Evolutionary conservation across 257 asterid genomes (phyloP), one percentile per base, ranked within the genome.

Genomic region (Solanum sejunctum): DNA sequence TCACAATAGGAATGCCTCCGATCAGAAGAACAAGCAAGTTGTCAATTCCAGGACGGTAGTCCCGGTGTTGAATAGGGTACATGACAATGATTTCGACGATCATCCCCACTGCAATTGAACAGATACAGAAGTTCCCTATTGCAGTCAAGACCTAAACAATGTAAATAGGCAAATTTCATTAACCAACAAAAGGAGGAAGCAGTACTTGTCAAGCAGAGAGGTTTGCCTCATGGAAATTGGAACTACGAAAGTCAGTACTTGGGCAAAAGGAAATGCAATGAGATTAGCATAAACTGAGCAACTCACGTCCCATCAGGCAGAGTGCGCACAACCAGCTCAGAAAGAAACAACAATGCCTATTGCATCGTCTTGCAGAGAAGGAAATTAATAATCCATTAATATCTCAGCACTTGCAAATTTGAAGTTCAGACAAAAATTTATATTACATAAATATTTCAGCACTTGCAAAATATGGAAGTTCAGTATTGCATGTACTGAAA

Each of bases 71-170:
- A 87, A 95, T 95, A 43, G 99, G 98, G 84, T 95, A 95, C 98
- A 94, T 92, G 84, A 95, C 99, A 36, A 95, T 58, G 61, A 95
- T 92, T 92, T 95, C 99, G 26, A 95, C 84, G 28, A 95, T 64
- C 98, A 95, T 95, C 23, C 99, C 99, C 85, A 95, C 88, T 11
- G 98, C 98, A 79, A 94, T 95, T 17, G 99, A 95, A 92, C 97
- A 94, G 58, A 95, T 95, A 90, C 99, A 95, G 64, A 95, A 95
- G 94, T 95, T 95, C 32, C 99, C 99, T 58, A 95, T 95, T 58
- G 98, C 94, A 80, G 99, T 95, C 89, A 95, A 90, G 86, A 95
- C 99, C 98, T 95, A 85, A 84, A n/a, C 83, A 17, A 86, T 49
- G 26, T n/a, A 60, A n/a, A 60, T 28, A n/a, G 67, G 67, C 15